These are phyloP conservation scores for Chenopodium suecicum DNA, from an alignment of 148 eudicot genomes.

Conservation along the genomic window DNA sequence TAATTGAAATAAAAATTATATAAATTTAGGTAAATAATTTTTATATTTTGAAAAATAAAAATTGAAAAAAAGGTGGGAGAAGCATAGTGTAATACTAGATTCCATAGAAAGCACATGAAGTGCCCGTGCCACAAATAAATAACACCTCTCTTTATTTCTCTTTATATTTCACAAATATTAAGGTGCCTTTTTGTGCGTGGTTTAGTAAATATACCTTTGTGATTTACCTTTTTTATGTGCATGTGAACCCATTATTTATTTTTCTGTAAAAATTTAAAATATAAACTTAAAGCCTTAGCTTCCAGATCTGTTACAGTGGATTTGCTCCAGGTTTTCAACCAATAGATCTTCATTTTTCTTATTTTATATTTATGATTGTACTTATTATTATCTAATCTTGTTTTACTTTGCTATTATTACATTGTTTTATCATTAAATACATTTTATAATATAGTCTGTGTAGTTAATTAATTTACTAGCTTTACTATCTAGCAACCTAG, in stretches of 20 bases:
- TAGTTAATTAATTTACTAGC: not conserved
- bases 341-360: slow-evolving; percentile 23
- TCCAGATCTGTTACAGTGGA: slow-evolving; percentile 25
- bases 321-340: slow-evolving; percentile 27
- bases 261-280: not conserved
- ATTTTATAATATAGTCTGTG: too few species aligned
- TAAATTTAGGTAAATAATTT: not conserved
- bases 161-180: slow-evolving; percentile 13
- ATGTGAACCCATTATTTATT: slow-evolving; percentile 34
- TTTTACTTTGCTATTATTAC: not conserved
- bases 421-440: too few species aligned
- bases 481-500: not conserved
- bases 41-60: not conserved
- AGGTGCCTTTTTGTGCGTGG: slow-evolving; percentile 40
- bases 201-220: slow-evolving; percentile 25
- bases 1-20: not conserved
- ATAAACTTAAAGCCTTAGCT: not conserved
- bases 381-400: slow-evolving; percentile 6
- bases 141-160: slow-evolving; percentile 8
- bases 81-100: slow-evolving; percentile 23
- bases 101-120: slow-evolving; percentile 36
- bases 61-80: not conserved
- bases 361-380: not conserved
- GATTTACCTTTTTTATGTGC: slow-evolving; percentile 23
- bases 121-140: slow-evolving; percentile 53